These are phyloP conservation scores for Coemansia erecta DNA, from an alignment of 192 early-diverging fungal genomes.

Conservation along the genomic window DNA sequence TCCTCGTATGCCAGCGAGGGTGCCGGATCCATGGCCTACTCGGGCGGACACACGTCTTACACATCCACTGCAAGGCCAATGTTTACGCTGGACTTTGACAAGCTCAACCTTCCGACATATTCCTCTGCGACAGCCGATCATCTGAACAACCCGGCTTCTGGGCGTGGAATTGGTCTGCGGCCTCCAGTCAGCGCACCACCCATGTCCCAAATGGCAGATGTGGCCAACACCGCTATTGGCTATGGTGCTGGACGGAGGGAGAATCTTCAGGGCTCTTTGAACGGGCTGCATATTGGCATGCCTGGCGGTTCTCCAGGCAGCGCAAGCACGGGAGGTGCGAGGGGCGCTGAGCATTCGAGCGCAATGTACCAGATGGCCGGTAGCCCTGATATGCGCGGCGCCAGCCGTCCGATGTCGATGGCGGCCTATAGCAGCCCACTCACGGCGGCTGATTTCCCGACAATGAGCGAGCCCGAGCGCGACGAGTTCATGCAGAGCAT, in stretches of 20 bases:
- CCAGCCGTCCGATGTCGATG: background rate
- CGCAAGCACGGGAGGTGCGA: too few species aligned
- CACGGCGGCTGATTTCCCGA: conserved; percentile 22
- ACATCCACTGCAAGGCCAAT: conserved; percentile 21
- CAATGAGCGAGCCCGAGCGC: conserved; percentile 33
- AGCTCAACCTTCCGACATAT: conserved; percentile 51
- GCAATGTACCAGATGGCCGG: background rate
- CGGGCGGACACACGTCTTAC: too few species aligned
- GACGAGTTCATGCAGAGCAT: conserved; percentile 38
- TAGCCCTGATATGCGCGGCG: conserved; percentile 12
- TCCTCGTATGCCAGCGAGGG: too few species aligned
- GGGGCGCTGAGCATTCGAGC: background rate
- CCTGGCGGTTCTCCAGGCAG: background rate
- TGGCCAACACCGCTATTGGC: conserved; percentile 31
- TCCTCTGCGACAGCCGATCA: conserved; percentile 38
- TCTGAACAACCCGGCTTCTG: conserved; percentile 12
- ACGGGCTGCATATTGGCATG: conserved; percentile 13
- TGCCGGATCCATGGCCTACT: too few species aligned
- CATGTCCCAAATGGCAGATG: background rate
- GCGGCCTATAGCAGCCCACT: background rate
- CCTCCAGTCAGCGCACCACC: background rate
- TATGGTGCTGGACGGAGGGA: conserved; percentile 31
- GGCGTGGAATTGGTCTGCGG: conserved; percentile 10
- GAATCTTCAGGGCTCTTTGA: conserved; percentile 12
- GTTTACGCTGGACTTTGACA: conserved; percentile 56